Evolutionary conservation across 2,329 filamentous ascomycete species (phyloP).

Genomic region (Blastomyces emzantsi): DNA sequence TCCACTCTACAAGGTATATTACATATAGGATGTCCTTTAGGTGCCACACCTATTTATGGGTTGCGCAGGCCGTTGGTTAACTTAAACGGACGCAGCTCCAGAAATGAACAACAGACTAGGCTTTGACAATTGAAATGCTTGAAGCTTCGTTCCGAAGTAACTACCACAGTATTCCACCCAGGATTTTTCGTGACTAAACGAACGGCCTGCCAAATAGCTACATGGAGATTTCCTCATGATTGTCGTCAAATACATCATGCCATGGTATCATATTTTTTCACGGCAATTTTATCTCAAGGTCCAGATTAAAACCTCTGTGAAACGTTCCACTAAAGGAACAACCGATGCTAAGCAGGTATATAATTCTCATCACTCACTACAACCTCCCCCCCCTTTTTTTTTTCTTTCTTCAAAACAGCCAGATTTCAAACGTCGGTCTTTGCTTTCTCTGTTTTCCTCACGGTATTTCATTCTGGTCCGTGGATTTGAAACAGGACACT

Average conservation of each 20-base stretch:
- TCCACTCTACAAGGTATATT: not conserved
- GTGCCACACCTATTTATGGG: not conserved
- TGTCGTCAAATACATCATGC: not conserved
- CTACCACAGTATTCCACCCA: not conserved
- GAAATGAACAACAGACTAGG: not conserved
- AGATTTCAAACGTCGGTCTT: not conserved
- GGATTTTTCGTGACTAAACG: not conserved
- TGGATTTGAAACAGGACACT: not conserved
- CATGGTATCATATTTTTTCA: too few relatives aligned
- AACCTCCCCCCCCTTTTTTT: not conserved
- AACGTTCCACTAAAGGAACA: not conserved
- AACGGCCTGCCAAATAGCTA: not conserved
- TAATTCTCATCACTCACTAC: not conserved
- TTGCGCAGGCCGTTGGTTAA: not conserved
- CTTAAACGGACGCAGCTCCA: not conserved
- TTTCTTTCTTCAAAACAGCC: not conserved
- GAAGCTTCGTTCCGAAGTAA: not conserved
- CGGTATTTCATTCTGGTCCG: not conserved
- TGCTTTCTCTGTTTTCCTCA: not conserved
- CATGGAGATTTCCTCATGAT: not conserved
- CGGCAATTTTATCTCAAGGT: not conserved
- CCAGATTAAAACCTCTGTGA: not conserved
- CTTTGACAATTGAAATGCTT: not conserved
- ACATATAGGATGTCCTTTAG: not conserved
- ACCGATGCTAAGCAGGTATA: not conserved